Evolutionary conservation across 1,284 basidiomycete species (phyloP), one percentile per base, ranked within the genome.

Genomic region (Naganishia albida): DNA sequence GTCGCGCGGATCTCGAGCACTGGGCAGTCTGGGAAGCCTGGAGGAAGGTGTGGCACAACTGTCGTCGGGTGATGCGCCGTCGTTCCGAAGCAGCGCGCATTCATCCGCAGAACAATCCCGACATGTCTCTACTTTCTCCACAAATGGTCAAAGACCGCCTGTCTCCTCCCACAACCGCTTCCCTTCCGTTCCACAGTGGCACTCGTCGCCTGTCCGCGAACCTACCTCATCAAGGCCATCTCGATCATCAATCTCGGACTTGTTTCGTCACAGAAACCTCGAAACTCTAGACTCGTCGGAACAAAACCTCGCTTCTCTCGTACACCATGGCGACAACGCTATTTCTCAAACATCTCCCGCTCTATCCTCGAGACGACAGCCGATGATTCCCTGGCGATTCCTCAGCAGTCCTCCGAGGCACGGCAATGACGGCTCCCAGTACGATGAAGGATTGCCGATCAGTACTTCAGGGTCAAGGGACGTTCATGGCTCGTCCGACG

Each of bases 11-110:
- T 60, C 57, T 18, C 34, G 30, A 23, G 46, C 46, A 15, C 23
- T 60, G 16, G 57, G 46, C 6, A 60, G 57, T 39, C n/a, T 60
- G 2, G 57, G 46, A 39, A 60, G 57, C 34, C 40, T 60, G 57
- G 57, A 60, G 39, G 57, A 60, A 50, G 57, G 46, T 26, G 57
- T 60, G 6, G 48, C 57, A 23, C 57, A 60, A 26, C 57, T 60
- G 3, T 60, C 57, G 8, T 50, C 57, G 8, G 34, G 7, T 16
- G 57, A 60, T 16, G 39, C 34, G 3, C 1, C 43, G 20, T 40
- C 18, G 20, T 50, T 23, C 28, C 43, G 30, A 12, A 38, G 26
- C 18, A 20, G 44, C 30, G 30, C 10, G n/a, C 43, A 59, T 48
- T 6, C 34, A 50, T 60, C 57, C 26, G 10, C n/a, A 20, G 40